Conservation (phyloP, 2,329 filamentous ascomycete genomes). For the Fusarium aywerte region DNA sequence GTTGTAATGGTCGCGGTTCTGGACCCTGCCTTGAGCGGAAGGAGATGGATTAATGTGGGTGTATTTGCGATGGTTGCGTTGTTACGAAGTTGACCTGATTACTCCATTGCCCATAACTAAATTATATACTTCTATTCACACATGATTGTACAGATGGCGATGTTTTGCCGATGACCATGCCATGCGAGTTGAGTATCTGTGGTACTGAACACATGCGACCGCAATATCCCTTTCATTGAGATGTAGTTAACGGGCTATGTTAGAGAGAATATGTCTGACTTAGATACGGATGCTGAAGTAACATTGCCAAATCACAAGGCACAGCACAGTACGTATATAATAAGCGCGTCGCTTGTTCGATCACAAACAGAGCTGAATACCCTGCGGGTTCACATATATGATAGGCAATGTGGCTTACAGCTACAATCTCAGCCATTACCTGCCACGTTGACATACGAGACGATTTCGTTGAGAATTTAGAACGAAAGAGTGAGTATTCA, state of each 20-base stretch:
- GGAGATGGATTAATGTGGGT: constrained; percentile 12
- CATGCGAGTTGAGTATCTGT: not conserved
- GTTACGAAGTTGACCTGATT: constrained; percentile 12
- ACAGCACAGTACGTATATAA: not conserved
- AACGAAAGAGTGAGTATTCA: not conserved
- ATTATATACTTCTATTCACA: not conserved
- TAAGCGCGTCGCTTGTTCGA: not conserved
- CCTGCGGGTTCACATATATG: not conserved
- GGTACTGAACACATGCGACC: not conserved
- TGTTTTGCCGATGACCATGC: not conserved
- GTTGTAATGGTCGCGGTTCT: not conserved
- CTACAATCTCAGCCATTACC: not conserved
- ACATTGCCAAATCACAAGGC: constrained; percentile 14
- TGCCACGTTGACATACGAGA: not conserved
- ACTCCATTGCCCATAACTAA: constrained; percentile 1
- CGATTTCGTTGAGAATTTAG: not conserved
- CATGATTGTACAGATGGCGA: not conserved
- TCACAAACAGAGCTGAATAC: not conserved
- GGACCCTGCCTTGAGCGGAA: not conserved
- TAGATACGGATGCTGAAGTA: not conserved
- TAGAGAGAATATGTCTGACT: not conserved
- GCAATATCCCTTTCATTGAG: not conserved
- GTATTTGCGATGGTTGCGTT: constrained; percentile 4
- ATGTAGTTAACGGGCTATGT: not conserved
- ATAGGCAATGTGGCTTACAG: constrained; percentile 11